Evolutionary conservation across 768 basidiomycete genomes (phyloP), one percentile per base, ranked within the genome.

Genomic region (Rhizopogon rudus): DNA sequence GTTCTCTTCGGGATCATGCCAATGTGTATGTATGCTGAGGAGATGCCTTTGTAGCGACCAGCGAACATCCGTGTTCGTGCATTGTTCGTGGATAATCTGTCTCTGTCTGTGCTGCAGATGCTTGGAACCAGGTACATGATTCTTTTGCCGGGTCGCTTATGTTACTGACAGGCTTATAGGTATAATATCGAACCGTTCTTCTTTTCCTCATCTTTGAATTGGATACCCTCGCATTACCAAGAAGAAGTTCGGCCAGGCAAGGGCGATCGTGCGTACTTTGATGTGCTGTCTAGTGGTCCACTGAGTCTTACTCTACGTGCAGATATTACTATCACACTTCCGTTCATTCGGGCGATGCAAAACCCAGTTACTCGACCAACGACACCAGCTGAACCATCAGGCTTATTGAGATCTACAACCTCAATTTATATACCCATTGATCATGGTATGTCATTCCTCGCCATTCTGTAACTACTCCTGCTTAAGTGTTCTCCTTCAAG

Each of bases 311-410:
- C 28, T 17, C 52, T 22, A 39, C 6, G 2, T 51, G 6, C 51
- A 78, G 77, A 78, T 53, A 73, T 78, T 44, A 77, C 77, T 2
- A 71, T 78, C 35, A 73, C 73, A 6, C 64, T 78, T 6, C 70
- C 70, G 1, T 78, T 76, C 50, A 63, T 73, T 55, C 75, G 80
- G 7, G 60, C 70, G 3, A 69, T 77, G 64, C 60, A 64, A 55
- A 73, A 74, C 50, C 69, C 71, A 3, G 62, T 51, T 28, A 61
- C 64, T 13, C 51, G 60, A 43, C 58, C 58, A 40, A 41, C 70
- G 29, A 66, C 64, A 35, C 44, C 44, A 35, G 16, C 7, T 4
- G 60, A 44, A 29, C 8, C 50, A 31, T 17, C 33, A 29, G 20
- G 10, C 20, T 35, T 20, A 35, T 13, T 35, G 1, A 22, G 20